Percentiles rank a stretch among this genome's conserved stretches.
Conservation (phyloP, 345 rosid genomes). For the Ceriops decandra region DNA sequence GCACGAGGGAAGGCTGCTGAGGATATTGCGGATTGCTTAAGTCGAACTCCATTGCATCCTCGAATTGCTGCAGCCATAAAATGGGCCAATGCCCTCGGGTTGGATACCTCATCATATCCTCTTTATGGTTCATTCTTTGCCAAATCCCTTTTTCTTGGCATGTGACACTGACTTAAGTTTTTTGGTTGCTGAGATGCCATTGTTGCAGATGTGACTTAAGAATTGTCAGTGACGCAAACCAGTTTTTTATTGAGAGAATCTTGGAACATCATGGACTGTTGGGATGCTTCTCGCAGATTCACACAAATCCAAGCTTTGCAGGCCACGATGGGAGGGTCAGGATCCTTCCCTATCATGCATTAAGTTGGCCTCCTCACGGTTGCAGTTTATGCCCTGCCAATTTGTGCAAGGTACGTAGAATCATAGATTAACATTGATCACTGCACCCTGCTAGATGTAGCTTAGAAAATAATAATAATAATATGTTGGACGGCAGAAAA, state of each 20-base stretch:
- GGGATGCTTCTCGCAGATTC: conserved; percentile 60
- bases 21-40: conserved; percentile 63
- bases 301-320: conserved; percentile 51
- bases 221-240: conserved; percentile 80
- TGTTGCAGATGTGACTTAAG: conserved; percentile 64
- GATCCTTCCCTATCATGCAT: conserved; percentile 56
- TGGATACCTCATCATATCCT: not conserved
- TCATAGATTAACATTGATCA: no score
- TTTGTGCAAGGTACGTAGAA: conserved; percentile 64
- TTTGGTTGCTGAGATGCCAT: conserved; percentile 5
- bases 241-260: conserved; percentile 71
- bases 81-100: conserved; percentile 55
- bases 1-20: conserved; percentile 53
- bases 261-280: conserved; percentile 56
- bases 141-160: not conserved
- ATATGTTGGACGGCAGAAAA: no score
- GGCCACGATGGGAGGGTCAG: conserved; percentile 51
- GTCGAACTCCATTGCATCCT: conserved; percentile 44
- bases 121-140: not conserved
- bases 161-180: conserved; percentile 15
- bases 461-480: no score
- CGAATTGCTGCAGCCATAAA: conserved; percentile 45
- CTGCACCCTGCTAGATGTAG: no score
- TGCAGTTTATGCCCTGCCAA: conserved; percentile 63
- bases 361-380: conserved; percentile 42